Conservation (phyloP, 345 rosid species). For the Eutrema yunnanense region DNA sequence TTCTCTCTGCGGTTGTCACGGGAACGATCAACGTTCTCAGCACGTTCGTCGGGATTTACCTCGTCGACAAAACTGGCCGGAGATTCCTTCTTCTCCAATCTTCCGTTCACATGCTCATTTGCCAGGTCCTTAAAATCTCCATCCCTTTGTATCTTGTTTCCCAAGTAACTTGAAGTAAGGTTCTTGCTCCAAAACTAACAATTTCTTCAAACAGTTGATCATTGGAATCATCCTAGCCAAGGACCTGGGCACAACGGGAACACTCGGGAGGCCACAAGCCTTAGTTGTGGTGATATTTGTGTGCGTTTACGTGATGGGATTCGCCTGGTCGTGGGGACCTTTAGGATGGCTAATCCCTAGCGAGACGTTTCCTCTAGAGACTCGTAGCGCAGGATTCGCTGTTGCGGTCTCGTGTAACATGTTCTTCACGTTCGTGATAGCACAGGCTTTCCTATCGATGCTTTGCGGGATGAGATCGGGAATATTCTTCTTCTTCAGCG, state of each 20-base stretch:
- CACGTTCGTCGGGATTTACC: slow-evolving; percentile 52
- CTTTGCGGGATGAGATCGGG: slow-evolving; percentile 39
- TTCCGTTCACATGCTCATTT: slow-evolving; percentile 36
- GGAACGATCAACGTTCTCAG: slow-evolving; percentile 53
- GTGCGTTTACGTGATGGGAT: slow-evolving; percentile 50
- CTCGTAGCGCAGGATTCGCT: slow-evolving; percentile 53
- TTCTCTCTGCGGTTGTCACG: slow-evolving; percentile 57
- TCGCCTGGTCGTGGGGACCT: slow-evolving; percentile 92
- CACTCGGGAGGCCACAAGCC: slow-evolving; percentile 36
- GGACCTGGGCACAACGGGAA: slow-evolving; percentile 32
- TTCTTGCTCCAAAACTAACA: background rate
- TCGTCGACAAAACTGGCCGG: slow-evolving; percentile 54
- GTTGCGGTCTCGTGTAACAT: slow-evolving; percentile 66
- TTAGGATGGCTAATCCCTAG: slow-evolving; percentile 78
- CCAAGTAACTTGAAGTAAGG: background rate
- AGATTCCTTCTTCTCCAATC: slow-evolving; percentile 51
- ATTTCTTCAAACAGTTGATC: slow-evolving; percentile 19
- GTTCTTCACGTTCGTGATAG: slow-evolving; percentile 78
- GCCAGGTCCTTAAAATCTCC: slow-evolving; percentile 24
- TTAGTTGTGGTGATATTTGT: slow-evolving; percentile 42
- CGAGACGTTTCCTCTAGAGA: slow-evolving; percentile 62
- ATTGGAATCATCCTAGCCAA: slow-evolving; percentile 44
- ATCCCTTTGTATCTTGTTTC: background rate
- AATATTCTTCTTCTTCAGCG: slow-evolving; percentile 60
- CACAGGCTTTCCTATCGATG: slow-evolving; percentile 73